These are phyloP conservation scores for Trichoderma asperellum DNA, from an alignment of 2,329 filamentous ascomycete species.

Conservation along the genomic window DNA sequence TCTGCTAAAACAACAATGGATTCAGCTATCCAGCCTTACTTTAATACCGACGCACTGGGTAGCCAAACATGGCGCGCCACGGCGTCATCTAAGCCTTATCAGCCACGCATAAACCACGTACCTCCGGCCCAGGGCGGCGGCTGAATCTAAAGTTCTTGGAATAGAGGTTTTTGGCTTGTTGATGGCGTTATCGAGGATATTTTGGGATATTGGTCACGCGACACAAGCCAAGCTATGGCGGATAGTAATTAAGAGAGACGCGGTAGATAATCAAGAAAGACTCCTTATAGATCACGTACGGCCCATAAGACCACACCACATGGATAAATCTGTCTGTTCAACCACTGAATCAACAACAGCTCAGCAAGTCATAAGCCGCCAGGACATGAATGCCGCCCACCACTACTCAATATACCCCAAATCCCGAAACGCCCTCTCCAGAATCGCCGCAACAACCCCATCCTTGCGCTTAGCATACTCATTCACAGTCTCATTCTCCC, in stretches of 20 bases:
- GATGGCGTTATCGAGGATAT: background rate
- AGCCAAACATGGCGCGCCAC: slow-evolving; percentile 8
- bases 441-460: slow-evolving; percentile 44
- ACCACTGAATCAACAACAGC: background rate
- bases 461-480: slow-evolving; percentile 50
- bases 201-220: background rate
- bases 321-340: background rate
- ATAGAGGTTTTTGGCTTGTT: background rate
- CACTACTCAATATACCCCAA: slow-evolving; percentile 20
- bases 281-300: too few species aligned
- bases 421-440: slow-evolving; percentile 34
- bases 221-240: too few species aligned
- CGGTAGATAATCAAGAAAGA: too few species aligned
- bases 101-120: background rate
- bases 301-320: background rate
- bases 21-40: background rate
- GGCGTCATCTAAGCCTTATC: background rate
- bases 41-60: slow-evolving; percentile 21
- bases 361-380: too few species aligned
- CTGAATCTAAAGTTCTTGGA: background rate
- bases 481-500: slow-evolving; percentile 39
- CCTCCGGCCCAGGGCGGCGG: slow-evolving; percentile 1
- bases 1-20: background rate
- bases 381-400: too few species aligned
- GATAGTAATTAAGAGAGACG: too few species aligned